phyloP scores from a whole-genome alignment of 129 eudicot genomes.

The Logfia minima region DNA sequence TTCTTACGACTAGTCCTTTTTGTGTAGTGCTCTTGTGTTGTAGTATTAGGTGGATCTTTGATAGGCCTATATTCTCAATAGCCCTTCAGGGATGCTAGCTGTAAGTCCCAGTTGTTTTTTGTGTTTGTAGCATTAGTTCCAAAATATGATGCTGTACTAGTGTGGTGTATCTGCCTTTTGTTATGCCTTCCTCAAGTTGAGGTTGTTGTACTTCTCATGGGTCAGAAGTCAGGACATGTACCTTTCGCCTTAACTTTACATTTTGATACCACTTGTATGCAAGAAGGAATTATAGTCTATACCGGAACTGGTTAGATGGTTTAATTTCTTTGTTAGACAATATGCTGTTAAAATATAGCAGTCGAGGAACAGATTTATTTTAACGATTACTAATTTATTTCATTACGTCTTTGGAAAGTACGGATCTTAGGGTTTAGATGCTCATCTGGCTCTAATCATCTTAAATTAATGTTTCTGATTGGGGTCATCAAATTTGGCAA shows the following conservation, averaged over 20 bases:
- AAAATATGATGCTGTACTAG: not conserved
- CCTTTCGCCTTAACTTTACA: not conserved
- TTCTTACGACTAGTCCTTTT: conserved; percentile 23
- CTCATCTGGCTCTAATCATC: not conserved
- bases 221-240: not conserved
- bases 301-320: not conserved
- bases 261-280: not conserved
- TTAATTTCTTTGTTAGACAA: not conserved
- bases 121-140: conserved; percentile 8
- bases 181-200: not conserved
- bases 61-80: not conserved
- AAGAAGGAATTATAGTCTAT: not conserved
- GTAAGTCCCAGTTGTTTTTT: not conserved
- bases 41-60: conserved; percentile 8
- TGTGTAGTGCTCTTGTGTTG: conserved; percentile 5
- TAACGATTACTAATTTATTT: not conserved
- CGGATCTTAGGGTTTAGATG: not conserved
- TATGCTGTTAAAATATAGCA: not conserved
- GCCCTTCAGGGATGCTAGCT: conserved; percentile 12
- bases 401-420: not conserved
- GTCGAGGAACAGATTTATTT: not conserved
- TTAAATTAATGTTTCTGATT: not conserved
- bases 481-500: conserved; percentile 19
- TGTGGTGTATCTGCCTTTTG: not conserved
- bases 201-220: not conserved